Conservation (phyloP, 2,329 filamentous ascomycete genomes). For the Trichoderma harzianum region DNA sequence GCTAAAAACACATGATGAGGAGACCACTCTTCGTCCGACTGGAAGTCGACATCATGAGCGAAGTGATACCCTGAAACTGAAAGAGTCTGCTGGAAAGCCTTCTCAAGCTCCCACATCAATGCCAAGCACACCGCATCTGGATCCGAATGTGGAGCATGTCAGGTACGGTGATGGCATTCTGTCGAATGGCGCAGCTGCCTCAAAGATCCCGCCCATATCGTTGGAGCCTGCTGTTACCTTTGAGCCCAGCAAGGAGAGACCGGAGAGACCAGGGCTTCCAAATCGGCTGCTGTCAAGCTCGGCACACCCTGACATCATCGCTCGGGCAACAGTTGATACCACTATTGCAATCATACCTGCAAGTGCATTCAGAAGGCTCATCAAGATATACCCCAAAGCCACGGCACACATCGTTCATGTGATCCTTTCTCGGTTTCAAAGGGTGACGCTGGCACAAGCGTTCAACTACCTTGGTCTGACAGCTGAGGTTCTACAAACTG, state of each 20-base stretch:
- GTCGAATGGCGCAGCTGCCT: slow-evolving; percentile 21
- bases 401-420: slow-evolving; percentile 98
- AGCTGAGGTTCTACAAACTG: slow-evolving; percentile 85
- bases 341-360: slow-evolving; percentile 98
- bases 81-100: slow-evolving; percentile 18
- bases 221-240: slow-evolving; percentile 51
- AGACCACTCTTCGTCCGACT: slow-evolving; percentile 25
- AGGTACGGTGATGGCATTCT: slow-evolving; percentile 21
- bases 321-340: slow-evolving; percentile 91
- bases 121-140: slow-evolving; percentile 40
- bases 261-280: slow-evolving; percentile 38
- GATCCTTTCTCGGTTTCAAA: slow-evolving; percentile 87
- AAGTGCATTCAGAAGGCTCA: slow-evolving; percentile 88
- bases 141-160: slow-evolving; percentile 24
- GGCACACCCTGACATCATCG: slow-evolving; percentile 93
- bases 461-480: slow-evolving; percentile 92
- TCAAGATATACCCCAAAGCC: slow-evolving; percentile 90
- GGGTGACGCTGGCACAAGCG: slow-evolving; percentile 90
- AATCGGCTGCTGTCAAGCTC: slow-evolving; percentile 61
- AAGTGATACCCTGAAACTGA: slow-evolving; percentile 28
- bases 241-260: slow-evolving; percentile 32
- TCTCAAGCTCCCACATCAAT: slow-evolving; percentile 28
- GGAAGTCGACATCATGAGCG: slow-evolving; percentile 31
- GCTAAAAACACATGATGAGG: slow-evolving; percentile 68
- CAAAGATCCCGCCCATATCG: slow-evolving; percentile 71